Evolutionary conservation across 176 grass and related monocot species (phyloP).

Genomic region (Oryza australiensis): DNA sequence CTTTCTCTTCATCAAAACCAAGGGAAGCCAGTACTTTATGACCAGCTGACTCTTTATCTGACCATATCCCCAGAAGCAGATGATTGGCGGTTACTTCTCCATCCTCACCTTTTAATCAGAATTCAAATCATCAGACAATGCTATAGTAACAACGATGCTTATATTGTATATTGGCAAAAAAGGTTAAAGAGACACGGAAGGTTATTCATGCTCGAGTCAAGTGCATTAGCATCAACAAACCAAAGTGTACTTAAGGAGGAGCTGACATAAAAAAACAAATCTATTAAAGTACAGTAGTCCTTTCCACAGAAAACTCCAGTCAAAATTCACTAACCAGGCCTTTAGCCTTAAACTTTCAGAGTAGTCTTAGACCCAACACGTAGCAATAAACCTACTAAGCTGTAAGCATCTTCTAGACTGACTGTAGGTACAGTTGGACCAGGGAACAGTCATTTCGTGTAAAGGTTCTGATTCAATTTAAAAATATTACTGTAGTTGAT

Average conservation of each 20-base stretch:
- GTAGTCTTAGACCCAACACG: constrained; percentile 22
- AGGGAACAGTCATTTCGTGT: background rate
- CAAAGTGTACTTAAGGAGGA: background rate
- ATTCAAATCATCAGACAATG: constrained; percentile 24
- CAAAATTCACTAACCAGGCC: background rate
- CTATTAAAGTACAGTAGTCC: background rate
- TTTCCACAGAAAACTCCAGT: constrained; percentile 2
- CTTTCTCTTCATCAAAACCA: constrained; percentile 79
- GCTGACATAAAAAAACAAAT: background rate
- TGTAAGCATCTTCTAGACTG: background rate
- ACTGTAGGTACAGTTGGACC: background rate
- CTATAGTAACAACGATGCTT: background rate
- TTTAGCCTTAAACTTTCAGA: background rate
- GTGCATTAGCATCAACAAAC: background rate
- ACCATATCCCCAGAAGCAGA: constrained; percentile 88
- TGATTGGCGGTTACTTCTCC: constrained; percentile 82
- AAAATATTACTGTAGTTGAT: constrained; percentile 25
- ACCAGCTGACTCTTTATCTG: constrained; percentile 73
- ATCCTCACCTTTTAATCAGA: constrained; percentile 54
- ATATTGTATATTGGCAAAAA: constrained; percentile 9
- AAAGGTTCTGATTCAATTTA: constrained; percentile 36
- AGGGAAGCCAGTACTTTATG: constrained; percentile 79
- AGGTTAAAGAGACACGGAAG: background rate
- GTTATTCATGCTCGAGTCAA: background rate
- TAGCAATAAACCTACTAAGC: constrained; percentile 5